Evolutionary conservation across 805 yeast genomes (phyloP).

Genomic region (Saturnispora halmiae): DNA sequence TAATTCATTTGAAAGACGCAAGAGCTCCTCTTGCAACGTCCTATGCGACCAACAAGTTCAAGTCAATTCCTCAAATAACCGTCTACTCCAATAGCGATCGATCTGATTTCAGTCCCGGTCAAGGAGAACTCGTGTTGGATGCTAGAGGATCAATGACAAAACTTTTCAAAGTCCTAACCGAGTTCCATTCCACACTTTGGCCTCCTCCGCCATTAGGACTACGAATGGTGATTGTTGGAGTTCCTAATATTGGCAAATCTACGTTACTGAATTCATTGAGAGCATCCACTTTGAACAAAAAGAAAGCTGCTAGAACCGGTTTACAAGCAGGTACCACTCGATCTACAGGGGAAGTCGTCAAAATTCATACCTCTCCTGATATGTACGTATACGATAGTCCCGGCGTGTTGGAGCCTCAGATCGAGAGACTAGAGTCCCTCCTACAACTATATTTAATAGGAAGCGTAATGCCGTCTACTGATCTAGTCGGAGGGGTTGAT

Average conservation of each 20-base stretch:
- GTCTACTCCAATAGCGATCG: slow-evolving; percentile 73
- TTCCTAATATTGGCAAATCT: slow-evolving; percentile 98
- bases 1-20: slow-evolving; percentile 79
- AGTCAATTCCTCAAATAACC: slow-evolving; percentile 5
- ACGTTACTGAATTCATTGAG: slow-evolving; percentile 73
- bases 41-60: not conserved
- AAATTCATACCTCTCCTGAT: slow-evolving; percentile 51
- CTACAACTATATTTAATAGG: slow-evolving; percentile 65
- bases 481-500: slow-evolving; percentile 39
- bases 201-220: slow-evolving; percentile 83
- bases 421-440: slow-evolving; percentile 58
- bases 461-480: slow-evolving; percentile 53
- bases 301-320: slow-evolving; percentile 77
- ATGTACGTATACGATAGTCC: slow-evolving; percentile 82
- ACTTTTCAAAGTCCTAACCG: slow-evolving; percentile 42
- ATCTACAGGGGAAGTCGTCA: slow-evolving; percentile 64
- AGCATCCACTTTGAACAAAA: slow-evolving; percentile 16
- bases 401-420: slow-evolving; percentile 80
- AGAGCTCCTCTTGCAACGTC: slow-evolving; percentile 79
- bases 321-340: slow-evolving; percentile 87
- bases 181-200: slow-evolving; percentile 35
- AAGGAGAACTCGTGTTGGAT: slow-evolving; percentile 27
- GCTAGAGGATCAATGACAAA: slow-evolving; percentile 31
- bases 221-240: slow-evolving; percentile 70
- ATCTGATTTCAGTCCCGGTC: slow-evolving; percentile 22